Evolutionary conservation across 495 filamentous ascomycete species (phyloP), one percentile per base, ranked within the genome.

Genomic region (Beverwykella pulmonaria): DNA sequence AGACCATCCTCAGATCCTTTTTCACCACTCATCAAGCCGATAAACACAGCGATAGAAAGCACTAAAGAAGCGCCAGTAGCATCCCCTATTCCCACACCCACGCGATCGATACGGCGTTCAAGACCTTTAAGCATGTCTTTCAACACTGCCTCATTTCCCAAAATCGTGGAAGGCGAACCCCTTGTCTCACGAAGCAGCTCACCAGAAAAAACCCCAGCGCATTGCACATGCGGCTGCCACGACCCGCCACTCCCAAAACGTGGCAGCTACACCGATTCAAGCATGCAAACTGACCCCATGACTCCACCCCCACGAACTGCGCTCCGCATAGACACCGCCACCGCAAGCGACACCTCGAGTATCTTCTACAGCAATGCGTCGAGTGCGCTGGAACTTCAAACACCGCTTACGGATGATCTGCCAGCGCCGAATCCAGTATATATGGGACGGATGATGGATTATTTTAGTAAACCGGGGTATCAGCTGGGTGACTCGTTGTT

Each of bases 371-470:
- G 49, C 36, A 54, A 19, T 14, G 15, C 34, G 19, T 58, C 61
- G 8, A 52, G 50, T 15, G 30, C 29, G 9, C 32, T 34, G 6
- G 61, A 61, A n/a, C 12, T 53, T 14, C 23, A 25, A 26, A 61
- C 55, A 0, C 67, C 67, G 9, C 29, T 48, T 10, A 30, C 20
- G 7, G 32, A 53, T 5, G 39, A 41, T 1, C 32, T 50, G 20
- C 26, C 32, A 3, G 59, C 66, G 1, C 46, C 66, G 4, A 59
- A 63, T 52, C 66, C 66, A 4, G 44, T 70, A 9, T 26, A 62
- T 12, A 70, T 70, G 68, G 68, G 68, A 9, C 27, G 68, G 20
- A 70, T 70, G 68, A 15, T 70, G 25, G 62, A 65, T 34, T 70
- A 66, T 54, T 70, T 70, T 30, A 65, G 47, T 30, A 61, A 61